Evolutionary conservation across 345 rosid species (phyloP).

Genomic region (Melaleuca alternifolia): DNA sequence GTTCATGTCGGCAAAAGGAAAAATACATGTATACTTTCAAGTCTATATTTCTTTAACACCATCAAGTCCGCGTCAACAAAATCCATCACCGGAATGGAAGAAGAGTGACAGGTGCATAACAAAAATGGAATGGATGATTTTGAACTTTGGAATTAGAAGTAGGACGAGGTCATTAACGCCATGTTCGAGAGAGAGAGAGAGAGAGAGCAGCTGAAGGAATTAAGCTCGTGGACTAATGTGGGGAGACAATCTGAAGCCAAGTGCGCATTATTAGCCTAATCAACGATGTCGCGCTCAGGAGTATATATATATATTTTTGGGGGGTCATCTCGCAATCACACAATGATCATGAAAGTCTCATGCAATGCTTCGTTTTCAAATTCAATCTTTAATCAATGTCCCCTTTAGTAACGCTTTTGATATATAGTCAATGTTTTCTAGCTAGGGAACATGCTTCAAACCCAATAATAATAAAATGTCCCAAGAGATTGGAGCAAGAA

Average conservation of each 20-base stretch:
- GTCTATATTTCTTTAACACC: neutral
- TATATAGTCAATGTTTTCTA: neutral
- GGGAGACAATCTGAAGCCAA: neutral
- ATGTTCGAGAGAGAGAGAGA: neutral
- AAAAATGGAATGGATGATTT: neutral
- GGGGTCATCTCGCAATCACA: neutral
- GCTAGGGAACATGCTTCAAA: neutral
- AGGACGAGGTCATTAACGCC: neutral
- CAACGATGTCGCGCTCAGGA: neutral
- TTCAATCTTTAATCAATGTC: neutral
- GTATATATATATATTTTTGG: neutral
- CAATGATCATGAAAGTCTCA: neutral
- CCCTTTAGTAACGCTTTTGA: neutral
- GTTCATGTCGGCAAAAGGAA: neutral
- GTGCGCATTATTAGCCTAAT: neutral
- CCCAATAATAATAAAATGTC: neutral
- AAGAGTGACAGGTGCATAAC: neutral
- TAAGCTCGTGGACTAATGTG: neutral
- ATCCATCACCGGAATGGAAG: neutral
- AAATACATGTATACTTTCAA: too few relatives aligned
- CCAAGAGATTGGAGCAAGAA: neutral
- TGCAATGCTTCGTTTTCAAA: neutral
- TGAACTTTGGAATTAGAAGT: neutral
- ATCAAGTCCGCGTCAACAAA: neutral
- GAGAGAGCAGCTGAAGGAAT: neutral